A percentile compares a stretch with the other conserved stretches of the same genome.
These are phyloP conservation scores for Kwoniella mangroviensis DNA, from an alignment of 768 basidiomycete genomes.

Conservation along the genomic window DNA sequence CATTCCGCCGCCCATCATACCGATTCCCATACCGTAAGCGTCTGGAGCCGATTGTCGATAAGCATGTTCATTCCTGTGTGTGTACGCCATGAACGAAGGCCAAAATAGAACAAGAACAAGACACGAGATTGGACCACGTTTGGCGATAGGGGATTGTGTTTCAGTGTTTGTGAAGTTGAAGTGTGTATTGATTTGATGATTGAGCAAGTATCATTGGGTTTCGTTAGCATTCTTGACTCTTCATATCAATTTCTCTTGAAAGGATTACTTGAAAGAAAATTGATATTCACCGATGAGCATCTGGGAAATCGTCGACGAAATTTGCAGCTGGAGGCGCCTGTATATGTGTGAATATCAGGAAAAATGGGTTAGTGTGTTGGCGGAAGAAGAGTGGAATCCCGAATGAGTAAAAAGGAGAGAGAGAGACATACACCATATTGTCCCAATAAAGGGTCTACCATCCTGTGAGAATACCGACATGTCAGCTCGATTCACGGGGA, in stretches of 20 bases:
- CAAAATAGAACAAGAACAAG: no score
- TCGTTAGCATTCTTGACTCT: slow-evolving; percentile 13
- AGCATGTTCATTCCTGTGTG: slow-evolving; percentile 44
- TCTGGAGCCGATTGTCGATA: slow-evolving; percentile 50
- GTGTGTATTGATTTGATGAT: not conserved
- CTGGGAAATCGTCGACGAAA: slow-evolving; percentile 46
- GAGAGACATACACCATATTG: slow-evolving; percentile 30
- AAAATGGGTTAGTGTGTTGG: not conserved
- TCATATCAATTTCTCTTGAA: not conserved
- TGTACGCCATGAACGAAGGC: no score
- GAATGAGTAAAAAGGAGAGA: not conserved
- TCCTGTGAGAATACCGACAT: not conserved
- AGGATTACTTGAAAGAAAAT: not conserved
- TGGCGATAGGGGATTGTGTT: no score
- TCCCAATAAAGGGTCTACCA: slow-evolving; percentile 37
- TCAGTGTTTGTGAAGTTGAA: not conserved
- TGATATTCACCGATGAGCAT: slow-evolving; percentile 47
- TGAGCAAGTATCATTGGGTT: not conserved
- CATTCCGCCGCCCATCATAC: slow-evolving; percentile 41
- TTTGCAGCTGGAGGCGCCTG: slow-evolving; percentile 49
- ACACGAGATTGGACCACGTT: no score
- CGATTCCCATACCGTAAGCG: slow-evolving; percentile 45
- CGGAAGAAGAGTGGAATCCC: not conserved
- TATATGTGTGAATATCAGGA: not conserved
- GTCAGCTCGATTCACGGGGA: not conserved